phyloP scores from a whole-genome alignment of 208 protist genomes.

The Trypanosoma cruzi region DNA sequence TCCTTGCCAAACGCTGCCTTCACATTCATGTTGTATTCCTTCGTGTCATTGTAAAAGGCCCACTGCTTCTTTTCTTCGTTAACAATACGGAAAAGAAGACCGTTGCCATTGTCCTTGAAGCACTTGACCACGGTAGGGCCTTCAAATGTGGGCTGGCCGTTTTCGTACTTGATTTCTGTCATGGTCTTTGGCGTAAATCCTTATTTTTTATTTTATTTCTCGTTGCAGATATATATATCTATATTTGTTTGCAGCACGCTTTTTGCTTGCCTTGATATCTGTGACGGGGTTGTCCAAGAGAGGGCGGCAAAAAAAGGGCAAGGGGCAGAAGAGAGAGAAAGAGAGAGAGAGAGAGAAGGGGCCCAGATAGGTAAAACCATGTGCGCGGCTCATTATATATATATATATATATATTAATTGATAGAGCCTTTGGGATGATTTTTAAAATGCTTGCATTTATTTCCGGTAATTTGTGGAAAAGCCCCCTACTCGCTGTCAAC shows the following conservation, averaged over 20 bases:
- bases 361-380: neutral
- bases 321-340: neutral
- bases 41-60: conserved; percentile 89
- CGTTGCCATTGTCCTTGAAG: conserved; percentile 85
- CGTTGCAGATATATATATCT: no score
- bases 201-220: neutral
- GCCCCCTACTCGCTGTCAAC: neutral
- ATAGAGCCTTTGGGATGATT: neutral
- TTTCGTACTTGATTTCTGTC: conserved; percentile 65
- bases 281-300: neutral
- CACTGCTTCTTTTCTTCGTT: conserved; percentile 78
- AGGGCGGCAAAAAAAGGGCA: neutral
- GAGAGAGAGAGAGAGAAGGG: conserved; percentile 1
- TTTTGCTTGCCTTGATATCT: conserved; percentile 3
- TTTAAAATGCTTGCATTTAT: neutral
- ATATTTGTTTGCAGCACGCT: neutral
- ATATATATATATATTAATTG: neutral
- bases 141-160: conserved; percentile 58
- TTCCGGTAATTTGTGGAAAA: conserved; percentile 1
- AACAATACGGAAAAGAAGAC: conserved; percentile 81
- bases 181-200: conserved; percentile 18
- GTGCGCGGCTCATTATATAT: no score
- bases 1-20: conserved; percentile 78
- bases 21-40: conserved; percentile 74
- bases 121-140: conserved; percentile 66